These are phyloP conservation scores for Silene latifolia DNA, from an alignment of 148 eudicot genomes.

Conservation along the genomic window DNA sequence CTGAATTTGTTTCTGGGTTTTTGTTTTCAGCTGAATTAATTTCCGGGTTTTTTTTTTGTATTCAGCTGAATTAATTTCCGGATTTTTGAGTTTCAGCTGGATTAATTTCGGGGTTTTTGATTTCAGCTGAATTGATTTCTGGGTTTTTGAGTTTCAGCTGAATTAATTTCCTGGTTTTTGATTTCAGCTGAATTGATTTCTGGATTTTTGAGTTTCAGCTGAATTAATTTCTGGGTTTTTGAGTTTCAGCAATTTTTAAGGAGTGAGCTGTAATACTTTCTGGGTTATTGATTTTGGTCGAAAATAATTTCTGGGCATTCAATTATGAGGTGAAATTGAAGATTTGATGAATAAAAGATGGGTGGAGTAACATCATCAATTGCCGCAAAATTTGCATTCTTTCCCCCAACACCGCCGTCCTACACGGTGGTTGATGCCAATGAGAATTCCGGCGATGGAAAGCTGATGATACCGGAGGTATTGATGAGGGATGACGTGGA, in stretches of 20 bases:
- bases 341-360: constrained; percentile 43
- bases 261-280: constrained; percentile 3
- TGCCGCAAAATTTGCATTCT: constrained; percentile 95
- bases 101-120: neutral
- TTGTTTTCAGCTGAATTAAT: neutral
- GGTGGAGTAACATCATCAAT: constrained; percentile 93
- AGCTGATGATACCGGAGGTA: constrained; percentile 61
- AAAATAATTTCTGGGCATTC: neutral
- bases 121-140: constrained; percentile 14
- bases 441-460: constrained; percentile 37
- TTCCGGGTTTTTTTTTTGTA: neutral
- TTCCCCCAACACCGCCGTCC: constrained; percentile 87
- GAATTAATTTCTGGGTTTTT: constrained; percentile 11
- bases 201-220: constrained; percentile 11
- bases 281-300: constrained; percentile 13
- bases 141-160: constrained; percentile 11
- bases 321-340: neutral
- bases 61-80: constrained; percentile 16
- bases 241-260: neutral
- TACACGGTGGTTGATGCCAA: constrained; percentile 64
- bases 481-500: constrained; percentile 60
- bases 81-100: constrained; percentile 4
- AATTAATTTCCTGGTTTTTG: constrained; percentile 1
- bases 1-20: neutral
- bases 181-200: constrained; percentile 10